Evolutionary conservation across 768 basidiomycete genomes (phyloP).

Genomic region (Termitomyces sp.): DNA sequence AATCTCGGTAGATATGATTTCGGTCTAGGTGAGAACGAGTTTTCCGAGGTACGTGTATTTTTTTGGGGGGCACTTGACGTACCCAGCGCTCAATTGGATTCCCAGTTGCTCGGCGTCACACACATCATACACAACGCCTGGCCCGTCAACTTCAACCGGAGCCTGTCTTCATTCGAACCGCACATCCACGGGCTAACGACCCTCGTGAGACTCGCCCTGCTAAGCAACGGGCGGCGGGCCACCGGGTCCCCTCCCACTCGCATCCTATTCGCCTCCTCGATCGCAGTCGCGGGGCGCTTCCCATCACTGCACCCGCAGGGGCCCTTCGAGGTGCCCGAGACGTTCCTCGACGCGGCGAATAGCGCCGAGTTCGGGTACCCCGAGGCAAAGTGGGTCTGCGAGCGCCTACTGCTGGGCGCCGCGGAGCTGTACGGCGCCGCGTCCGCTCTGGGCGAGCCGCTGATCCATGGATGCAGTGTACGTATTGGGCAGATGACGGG

Average conservation of each 20-base stretch:
- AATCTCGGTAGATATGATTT: constrained; percentile 21
- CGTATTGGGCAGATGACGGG: constrained; percentile 25
- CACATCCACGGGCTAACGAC: constrained; percentile 30
- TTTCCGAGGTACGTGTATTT: constrained; percentile 16
- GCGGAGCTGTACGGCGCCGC: constrained; percentile 19
- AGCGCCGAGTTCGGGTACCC: constrained; percentile 15
- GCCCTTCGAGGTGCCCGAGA: constrained; percentile 26
- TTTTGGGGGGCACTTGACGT: too few species aligned
- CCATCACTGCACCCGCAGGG: constrained; percentile 21
- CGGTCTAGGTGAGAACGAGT: constrained; percentile 18
- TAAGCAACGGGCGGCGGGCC: constrained; percentile 14
- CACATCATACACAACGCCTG: constrained; percentile 34
- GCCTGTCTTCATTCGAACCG: constrained; percentile 36
- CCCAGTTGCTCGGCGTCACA: constrained; percentile 19
- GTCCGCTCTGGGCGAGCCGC: not conserved
- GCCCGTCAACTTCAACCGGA: constrained; percentile 38
- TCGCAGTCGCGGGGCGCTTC: constrained; percentile 28
- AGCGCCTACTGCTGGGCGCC: constrained; percentile 6
- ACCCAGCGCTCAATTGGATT: not conserved
- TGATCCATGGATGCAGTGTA: not conserved
- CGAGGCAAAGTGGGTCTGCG: constrained; percentile 21
- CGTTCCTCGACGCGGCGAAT: constrained; percentile 19
- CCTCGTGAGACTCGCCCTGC: constrained; percentile 20
- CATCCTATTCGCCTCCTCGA: constrained; percentile 31
- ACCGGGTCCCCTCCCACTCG: constrained; percentile 17